phyloP scores from a whole-genome alignment of 768 basidiomycete species.

The Botryobasidium botryosum region DNA sequence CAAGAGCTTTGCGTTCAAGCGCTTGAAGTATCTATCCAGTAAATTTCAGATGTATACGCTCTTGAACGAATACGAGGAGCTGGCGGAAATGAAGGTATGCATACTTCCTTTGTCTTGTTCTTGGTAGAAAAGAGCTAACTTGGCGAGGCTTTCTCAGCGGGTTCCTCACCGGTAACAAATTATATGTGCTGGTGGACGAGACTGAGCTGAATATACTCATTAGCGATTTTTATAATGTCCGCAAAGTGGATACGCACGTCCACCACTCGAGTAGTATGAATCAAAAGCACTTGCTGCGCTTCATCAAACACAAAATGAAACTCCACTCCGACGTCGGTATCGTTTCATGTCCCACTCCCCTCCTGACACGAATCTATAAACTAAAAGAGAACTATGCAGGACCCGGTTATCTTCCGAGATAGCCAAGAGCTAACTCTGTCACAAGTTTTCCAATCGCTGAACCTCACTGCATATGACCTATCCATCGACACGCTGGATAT shows the following conservation, averaged over 20 bases:
- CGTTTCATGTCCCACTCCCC: neutral
- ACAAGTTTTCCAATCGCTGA: conserved; percentile 92
- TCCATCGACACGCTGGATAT: conserved; percentile 98
- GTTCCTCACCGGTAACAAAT: conserved; percentile 60
- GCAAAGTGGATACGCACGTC: conserved; percentile 98
- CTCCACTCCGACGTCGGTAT: conserved; percentile 50
- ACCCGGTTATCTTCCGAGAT: conserved; percentile 91
- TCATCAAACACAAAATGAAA: conserved; percentile 99
- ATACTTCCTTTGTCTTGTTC: conserved; percentile 1
- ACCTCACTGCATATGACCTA: conserved; percentile 90
- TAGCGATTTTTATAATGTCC: conserved; percentile 95
- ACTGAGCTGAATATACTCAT: neutral
- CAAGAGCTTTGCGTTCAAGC: conserved; percentile 85
- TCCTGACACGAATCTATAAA: neutral
- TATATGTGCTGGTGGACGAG: neutral
- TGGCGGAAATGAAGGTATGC: conserved; percentile 89
- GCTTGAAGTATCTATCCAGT: conserved; percentile 79
- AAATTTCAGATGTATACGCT: conserved; percentile 91
- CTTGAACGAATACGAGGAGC: conserved; percentile 83
- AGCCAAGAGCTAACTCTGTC: conserved; percentile 71
- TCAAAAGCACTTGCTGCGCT: conserved; percentile 93
- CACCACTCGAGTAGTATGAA: conserved; percentile 99
- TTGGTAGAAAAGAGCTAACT: neutral
- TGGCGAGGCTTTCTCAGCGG: conserved; percentile 24
- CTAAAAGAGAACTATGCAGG: conserved; percentile 29